phyloP scores from a whole-genome alignment of 169 alveolate species.

The Cyclospora cayetanensis region DNA sequence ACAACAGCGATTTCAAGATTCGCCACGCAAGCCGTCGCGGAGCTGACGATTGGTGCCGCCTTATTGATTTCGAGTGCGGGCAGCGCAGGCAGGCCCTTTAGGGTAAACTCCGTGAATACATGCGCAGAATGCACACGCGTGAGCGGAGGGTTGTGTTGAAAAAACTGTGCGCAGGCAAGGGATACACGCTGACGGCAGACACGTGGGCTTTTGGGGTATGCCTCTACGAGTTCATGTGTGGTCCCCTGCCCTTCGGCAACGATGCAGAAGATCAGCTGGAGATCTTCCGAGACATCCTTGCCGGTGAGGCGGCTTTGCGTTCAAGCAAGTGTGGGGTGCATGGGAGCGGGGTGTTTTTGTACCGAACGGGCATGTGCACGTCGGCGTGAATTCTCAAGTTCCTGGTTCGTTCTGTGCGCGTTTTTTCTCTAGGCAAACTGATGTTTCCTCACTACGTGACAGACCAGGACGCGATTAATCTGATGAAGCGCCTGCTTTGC shows the following conservation, averaged over 20 bases:
- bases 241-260: conserved; percentile 97
- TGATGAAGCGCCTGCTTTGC: conserved; percentile 90
- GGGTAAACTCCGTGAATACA: too few relatives aligned
- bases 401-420: not conserved
- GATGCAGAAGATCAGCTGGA: conserved; percentile 96
- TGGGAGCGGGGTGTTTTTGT: not conserved
- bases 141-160: too few relatives aligned
- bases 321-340: not conserved
- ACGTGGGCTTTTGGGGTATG: conserved; percentile 98
- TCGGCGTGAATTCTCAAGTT: not conserved
- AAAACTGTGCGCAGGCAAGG: conserved; percentile 95
- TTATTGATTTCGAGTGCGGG: too few relatives aligned
- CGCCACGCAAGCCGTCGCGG: too few relatives aligned
- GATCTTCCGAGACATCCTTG: conserved; percentile 92
- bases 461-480: conserved; percentile 88
- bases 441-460: conserved; percentile 76
- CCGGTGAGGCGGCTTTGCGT: conserved; percentile 80
- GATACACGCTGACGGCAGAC: conserved; percentile 97
- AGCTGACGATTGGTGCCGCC: too few relatives aligned
- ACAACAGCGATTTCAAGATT: conserved; percentile 97
- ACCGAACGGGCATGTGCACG: not conserved
- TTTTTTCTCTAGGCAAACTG: conserved; percentile 56
- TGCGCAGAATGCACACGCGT: too few relatives aligned
- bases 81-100: too few relatives aligned
- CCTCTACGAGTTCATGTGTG: conserved; percentile 98